Evolutionary conservation across 2,329 filamentous ascomycete genomes (phyloP).

Genomic region (Claviceps sp.): DNA sequence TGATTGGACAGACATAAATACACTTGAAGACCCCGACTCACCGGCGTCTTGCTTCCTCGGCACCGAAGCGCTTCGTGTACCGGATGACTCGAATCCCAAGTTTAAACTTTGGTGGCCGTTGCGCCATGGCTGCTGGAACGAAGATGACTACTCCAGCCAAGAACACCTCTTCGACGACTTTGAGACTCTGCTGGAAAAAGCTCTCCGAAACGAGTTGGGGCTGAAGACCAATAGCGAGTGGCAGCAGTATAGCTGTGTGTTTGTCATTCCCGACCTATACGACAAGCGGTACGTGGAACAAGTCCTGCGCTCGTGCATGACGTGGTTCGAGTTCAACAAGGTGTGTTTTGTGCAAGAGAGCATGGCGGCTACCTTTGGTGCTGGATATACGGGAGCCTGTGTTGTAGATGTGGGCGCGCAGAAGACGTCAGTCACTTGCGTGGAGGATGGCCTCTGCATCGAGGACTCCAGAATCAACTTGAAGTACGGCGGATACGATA

Average conservation of each 20-base stretch:
- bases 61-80: constrained; percentile 68
- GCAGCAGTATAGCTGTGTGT: constrained; percentile 88
- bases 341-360: constrained; percentile 95
- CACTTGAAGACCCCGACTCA: constrained; percentile 50
- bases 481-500: constrained; percentile 84
- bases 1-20: constrained; percentile 80
- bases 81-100: constrained; percentile 75
- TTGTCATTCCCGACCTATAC: constrained; percentile 92
- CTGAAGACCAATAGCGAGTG: constrained; percentile 67
- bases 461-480: constrained; percentile 92
- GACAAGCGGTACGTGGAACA: constrained; percentile 86
- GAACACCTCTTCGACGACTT: constrained; percentile 78
- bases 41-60: constrained; percentile 60
- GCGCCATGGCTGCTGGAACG: constrained; percentile 75
- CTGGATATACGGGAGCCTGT: constrained; percentile 85
- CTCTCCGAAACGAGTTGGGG: constrained; percentile 73
- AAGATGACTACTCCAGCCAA: constrained; percentile 70
- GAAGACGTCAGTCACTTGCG: constrained; percentile 93
- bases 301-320: constrained; percentile 72
- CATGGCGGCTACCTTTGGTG: constrained; percentile 85
- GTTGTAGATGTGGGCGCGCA: constrained; percentile 94
- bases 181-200: constrained; percentile 72
- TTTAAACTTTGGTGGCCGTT: constrained; percentile 93
- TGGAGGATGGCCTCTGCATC: constrained; percentile 89
- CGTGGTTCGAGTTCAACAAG: constrained; percentile 76